phyloP scores from a whole-genome alignment of 148 eudicot genomes.

The Suaeda aralocaspica region DNA sequence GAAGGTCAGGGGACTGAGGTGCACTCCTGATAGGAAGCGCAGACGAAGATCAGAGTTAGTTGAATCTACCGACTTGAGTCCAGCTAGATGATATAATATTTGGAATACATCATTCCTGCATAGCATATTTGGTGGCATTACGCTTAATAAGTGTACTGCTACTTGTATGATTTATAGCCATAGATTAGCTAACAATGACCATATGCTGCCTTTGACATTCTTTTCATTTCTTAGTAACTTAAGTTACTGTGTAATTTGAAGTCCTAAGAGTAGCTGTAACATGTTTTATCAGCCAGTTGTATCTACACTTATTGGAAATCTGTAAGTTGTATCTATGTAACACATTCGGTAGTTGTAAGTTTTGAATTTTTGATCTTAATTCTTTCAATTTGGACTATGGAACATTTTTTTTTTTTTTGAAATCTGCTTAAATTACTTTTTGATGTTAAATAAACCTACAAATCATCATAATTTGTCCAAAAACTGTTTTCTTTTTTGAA shows the following conservation, averaged over 20 bases:
- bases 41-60: conserved; percentile 50
- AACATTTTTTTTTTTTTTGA: too few species aligned
- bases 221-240: neutral
- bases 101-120: neutral
- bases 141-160: neutral
- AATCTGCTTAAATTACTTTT: too few species aligned
- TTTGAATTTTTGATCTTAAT: neutral
- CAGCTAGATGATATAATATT: conserved; percentile 13
- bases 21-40: conserved; percentile 74
- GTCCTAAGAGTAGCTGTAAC: conserved; percentile 17
- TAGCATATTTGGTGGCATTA: neutral
- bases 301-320: conserved; percentile 12
- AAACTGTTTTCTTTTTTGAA: too few species aligned
- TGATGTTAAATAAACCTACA: too few species aligned
- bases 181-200: conserved; percentile 18
- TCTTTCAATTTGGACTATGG: too few species aligned
- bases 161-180: conserved; percentile 12
- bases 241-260: conserved; percentile 12
- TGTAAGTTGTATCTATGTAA: conserved; percentile 26
- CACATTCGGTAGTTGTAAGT: conserved; percentile 5
- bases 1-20: conserved; percentile 31
- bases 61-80: conserved; percentile 37
- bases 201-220: conserved; percentile 7
- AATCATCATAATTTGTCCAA: too few species aligned
- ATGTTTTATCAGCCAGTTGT: neutral